Base-by-base conservation (phyloP, 768 basidiomycete species). In the Gloeostereum incarnatum region DNA sequence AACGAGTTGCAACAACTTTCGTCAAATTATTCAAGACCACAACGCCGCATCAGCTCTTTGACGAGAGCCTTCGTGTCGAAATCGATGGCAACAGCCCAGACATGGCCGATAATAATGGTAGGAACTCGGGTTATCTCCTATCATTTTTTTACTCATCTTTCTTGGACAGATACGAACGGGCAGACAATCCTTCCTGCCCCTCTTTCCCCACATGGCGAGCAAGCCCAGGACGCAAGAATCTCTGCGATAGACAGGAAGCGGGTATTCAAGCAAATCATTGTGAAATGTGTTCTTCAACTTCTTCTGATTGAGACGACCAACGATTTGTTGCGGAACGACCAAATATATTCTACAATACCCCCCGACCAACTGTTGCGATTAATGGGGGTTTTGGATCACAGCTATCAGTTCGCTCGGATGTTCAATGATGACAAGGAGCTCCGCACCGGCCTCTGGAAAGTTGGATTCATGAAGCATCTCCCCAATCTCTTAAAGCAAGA, bases 341-440 rank as follows among this genome's bases (percentile, higher is more conserved):
- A 84, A 27, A 87, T 99, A 32, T 98, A 98, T 63, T 72, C 67
- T 32, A 89, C 84, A 3, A 98, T 98, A 49, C 96, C 96, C 25
- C 89, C 96, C 1, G 83, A 90, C 45, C 91, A 97, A 51, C 66
- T 99, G 9, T 68, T 99, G 44, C 79, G 86, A 26, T 69, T 99
- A 58, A 96, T 97, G 89, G 84, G 85, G 25, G 89, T 93, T 14
- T 71, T 99, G 37, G 91, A 96, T 56, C 91, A 98, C 49, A 93
- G 90, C 49, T 99, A 98, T 63, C 89, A 91, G 53, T 99, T 99
- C 51, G 96, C 96, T 8, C 76, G 93, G 40, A 78, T 80, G 60
- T 99, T 99, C 68, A 99, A 99, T 53, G 96, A 96, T 36, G 92
- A 98, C 58, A 96, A 94, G 64, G 96, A 98, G 35, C 70, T 99